A percentile compares a stretch with the other conserved stretches of the same genome.
Conservation (phyloP, 2,329 filamentous ascomycete genomes). For the Amylocarpus encephaloides region DNA sequence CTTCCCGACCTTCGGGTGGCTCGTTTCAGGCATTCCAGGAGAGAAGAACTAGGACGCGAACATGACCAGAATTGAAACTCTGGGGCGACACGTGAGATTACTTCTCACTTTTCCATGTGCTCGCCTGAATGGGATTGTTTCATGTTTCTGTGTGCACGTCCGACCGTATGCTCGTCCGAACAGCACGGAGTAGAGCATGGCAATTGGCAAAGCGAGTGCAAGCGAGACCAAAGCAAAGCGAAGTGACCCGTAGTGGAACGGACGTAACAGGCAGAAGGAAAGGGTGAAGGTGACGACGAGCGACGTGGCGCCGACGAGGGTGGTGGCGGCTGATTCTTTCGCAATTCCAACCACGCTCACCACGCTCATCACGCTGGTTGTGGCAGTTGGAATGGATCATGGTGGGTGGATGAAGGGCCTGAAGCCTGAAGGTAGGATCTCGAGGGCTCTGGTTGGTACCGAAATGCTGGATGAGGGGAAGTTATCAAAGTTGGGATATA, state of each 20-base stretch:
- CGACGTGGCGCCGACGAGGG: no score
- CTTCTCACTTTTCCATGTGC: slow-evolving; percentile 2
- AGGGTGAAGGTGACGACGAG: no score
- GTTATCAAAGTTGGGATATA: not conserved
- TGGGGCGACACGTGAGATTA: slow-evolving; percentile 1
- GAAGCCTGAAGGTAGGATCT: not conserved
- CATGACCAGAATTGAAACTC: slow-evolving; percentile 1
- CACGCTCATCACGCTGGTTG: no score
- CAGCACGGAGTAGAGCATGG: no score
- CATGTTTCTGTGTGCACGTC: slow-evolving; percentile 2
- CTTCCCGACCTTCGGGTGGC: slow-evolving; percentile 6
- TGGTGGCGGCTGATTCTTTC: no score
- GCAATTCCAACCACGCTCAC: no score
- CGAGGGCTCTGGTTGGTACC: not conserved
- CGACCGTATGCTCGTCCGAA: no score
- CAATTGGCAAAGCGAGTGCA: not conserved
- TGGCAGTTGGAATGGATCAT: no score
- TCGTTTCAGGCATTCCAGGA: slow-evolving; percentile 1
- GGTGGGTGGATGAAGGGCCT: no score
- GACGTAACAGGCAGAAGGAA: no score
- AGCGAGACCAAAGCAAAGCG: not conserved
- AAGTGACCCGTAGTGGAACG: no score
- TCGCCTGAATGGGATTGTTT: not conserved
- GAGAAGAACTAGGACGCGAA: not conserved
- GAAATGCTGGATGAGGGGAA: slow-evolving; percentile 1